These are phyloP conservation scores for Tuber calosporum DNA, from an alignment of 495 filamentous ascomycete genomes.

Conservation along the genomic window DNA sequence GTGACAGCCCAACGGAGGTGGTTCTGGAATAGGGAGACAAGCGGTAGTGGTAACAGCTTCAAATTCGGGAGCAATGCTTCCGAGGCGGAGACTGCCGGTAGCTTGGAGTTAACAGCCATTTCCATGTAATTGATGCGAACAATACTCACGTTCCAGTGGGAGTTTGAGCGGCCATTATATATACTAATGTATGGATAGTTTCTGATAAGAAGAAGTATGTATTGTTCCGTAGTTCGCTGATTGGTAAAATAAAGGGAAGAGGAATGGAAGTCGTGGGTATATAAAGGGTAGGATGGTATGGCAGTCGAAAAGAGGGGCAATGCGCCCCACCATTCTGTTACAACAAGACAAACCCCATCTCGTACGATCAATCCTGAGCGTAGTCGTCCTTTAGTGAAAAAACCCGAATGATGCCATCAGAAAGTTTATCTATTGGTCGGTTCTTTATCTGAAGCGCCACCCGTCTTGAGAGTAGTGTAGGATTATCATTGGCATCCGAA, in stretches of 20 bases:
- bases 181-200: background rate
- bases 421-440: conserved; percentile 1
- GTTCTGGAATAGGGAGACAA: conserved; percentile 2
- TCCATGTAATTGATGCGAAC: background rate
- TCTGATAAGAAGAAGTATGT: background rate
- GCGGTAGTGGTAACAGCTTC: conserved; percentile 74
- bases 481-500: background rate
- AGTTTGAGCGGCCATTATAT: background rate
- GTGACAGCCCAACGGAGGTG: background rate
- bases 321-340: background rate
- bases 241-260: background rate
- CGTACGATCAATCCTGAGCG: background rate
- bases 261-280: background rate
- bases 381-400: background rate
- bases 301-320: background rate
- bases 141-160: background rate
- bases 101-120: background rate
- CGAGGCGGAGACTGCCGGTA: conserved; percentile 75
- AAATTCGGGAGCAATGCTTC: conserved; percentile 86
- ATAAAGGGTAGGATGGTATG: background rate
- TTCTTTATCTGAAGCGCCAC: background rate
- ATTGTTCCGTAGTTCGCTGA: background rate
- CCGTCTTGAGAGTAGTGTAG: background rate
- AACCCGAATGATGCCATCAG: background rate
- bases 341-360: background rate